phyloP scores from a whole-genome alignment of 2,329 filamentous ascomycete species.

The Aspergillus sp. region DNA sequence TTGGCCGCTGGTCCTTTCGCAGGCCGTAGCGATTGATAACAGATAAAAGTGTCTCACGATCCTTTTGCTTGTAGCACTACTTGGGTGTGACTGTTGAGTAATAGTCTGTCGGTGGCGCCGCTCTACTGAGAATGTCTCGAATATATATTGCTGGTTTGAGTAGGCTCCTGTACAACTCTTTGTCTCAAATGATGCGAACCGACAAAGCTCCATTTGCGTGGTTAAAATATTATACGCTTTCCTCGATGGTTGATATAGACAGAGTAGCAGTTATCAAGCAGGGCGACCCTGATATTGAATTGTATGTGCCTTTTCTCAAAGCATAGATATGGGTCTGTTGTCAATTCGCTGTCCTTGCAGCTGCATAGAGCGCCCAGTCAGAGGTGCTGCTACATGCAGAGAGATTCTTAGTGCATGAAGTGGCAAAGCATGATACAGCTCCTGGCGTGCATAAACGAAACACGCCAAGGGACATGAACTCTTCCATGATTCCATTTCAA shows the following conservation, averaged over 20 bases:
- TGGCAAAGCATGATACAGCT: neutral
- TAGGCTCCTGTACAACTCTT: neutral
- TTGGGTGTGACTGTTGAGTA: constrained; percentile 7
- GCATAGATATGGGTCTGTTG: neutral
- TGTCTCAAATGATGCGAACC: neutral
- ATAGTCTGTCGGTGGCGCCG: neutral
- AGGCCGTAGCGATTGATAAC: constrained; percentile 9
- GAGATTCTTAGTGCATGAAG: neutral
- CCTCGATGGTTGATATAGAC: neutral
- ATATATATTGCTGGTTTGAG: neutral
- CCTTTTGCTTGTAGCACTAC: constrained; percentile 4
- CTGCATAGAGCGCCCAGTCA: neutral
- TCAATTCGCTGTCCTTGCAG: neutral
- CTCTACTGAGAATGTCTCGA: neutral
- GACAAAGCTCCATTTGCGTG: neutral
- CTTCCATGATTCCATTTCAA: neutral
- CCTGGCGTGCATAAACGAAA: neutral
- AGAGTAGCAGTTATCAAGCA: too few species aligned
- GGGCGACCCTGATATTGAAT: too few species aligned
- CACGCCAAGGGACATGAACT: neutral
- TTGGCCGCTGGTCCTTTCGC: neutral
- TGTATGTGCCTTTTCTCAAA: neutral
- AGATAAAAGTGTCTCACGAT: constrained; percentile 11
- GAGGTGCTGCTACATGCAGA: neutral
- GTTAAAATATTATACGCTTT: neutral